Conservation (phyloP, 345 rosid species). For the Eucalyptus paniculata region DNA sequence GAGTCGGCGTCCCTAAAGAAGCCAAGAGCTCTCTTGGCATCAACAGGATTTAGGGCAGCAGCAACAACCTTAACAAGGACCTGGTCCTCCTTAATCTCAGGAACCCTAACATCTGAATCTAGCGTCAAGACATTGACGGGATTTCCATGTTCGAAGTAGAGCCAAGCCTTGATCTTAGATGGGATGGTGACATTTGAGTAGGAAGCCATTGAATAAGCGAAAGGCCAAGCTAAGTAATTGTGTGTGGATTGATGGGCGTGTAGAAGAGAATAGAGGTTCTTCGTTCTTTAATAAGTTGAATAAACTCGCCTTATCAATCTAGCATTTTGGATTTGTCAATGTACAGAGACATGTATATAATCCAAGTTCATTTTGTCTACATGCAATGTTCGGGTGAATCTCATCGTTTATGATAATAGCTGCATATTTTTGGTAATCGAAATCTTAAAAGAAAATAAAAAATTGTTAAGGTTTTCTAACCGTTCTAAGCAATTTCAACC, state of each 20-base stretch:
- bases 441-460: not conserved
- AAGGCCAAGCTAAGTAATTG: not conserved
- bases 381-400: not conserved
- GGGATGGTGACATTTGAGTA: constrained; percentile 10
- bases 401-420: not conserved
- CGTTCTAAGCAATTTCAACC: not conserved
- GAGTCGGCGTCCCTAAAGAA: constrained; percentile 70
- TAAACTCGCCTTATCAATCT: not conserved
- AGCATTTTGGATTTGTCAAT: not conserved
- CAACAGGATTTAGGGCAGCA: constrained; percentile 86
- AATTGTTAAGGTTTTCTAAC: not conserved
- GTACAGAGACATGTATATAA: not conserved
- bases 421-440: not conserved
- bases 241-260: not conserved
- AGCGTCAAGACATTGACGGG: constrained; percentile 48
- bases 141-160: constrained; percentile 56
- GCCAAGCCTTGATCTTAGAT: constrained; percentile 67
- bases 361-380: not conserved
- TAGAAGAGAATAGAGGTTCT: not conserved
- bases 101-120: constrained; percentile 47
- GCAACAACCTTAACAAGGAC: constrained; percentile 74
- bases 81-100: constrained; percentile 61
- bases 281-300: not conserved
- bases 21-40: constrained; percentile 62
- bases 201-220: not conserved